Conservation (phyloP, 305 asterid genomes). For the Nicotiana rustica region DNA sequence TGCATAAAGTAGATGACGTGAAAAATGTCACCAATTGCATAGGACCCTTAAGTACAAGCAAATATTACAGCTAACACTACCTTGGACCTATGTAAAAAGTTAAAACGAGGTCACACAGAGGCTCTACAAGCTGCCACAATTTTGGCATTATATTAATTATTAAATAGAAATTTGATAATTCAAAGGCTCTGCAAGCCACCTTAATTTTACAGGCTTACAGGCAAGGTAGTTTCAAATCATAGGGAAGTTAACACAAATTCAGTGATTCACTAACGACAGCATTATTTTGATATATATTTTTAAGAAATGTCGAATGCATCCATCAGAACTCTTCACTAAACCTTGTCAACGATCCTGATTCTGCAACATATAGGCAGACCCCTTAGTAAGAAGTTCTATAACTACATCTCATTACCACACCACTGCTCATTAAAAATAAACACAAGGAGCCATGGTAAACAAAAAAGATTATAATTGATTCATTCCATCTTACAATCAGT, state of each 20-base stretch:
- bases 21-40: not conserved
- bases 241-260: conserved; percentile 8
- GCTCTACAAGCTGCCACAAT: not conserved
- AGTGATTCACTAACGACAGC: not conserved
- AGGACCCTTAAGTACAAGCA: not conserved
- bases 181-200: not conserved
- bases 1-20: conserved; percentile 10
- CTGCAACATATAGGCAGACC: not conserved
- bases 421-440: not conserved
- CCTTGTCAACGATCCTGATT: not conserved
- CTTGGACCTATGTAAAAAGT: not conserved
- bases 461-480: not conserved
- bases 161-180: not conserved
- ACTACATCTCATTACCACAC: not conserved
- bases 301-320: not conserved
- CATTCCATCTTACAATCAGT: not conserved
- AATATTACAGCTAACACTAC: not conserved
- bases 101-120: not conserved
- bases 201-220: not conserved
- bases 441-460: conserved; percentile 3
- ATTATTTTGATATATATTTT: not conserved
- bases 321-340: not conserved
- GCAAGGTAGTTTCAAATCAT: not conserved
- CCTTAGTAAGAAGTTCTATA: not conserved
- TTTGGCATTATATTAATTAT: conserved; percentile 1